Conservation (phyloP, 768 basidiomycete genomes). For the Chalciporus piperatus region DNA sequence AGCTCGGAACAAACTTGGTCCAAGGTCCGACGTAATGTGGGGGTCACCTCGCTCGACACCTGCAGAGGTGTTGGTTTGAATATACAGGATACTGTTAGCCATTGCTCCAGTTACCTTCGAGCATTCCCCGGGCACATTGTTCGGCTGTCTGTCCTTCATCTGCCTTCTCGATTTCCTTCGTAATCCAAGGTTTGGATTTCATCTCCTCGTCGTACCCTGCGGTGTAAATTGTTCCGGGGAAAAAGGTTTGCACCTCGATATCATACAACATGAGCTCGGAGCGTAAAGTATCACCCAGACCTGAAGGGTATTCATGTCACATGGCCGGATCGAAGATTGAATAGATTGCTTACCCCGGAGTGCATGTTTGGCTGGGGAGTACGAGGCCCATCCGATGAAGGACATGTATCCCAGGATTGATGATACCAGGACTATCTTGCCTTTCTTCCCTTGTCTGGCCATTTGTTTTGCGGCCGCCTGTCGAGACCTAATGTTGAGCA, state of each 20-base stretch:
- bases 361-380: constrained; percentile 41
- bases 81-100: no score
- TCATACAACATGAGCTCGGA: constrained; percentile 56
- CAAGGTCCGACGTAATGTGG: constrained; percentile 69
- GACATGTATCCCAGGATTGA: constrained; percentile 69
- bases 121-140: constrained; percentile 10
- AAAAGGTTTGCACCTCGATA: constrained; percentile 35
- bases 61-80: constrained; percentile 33
- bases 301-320: constrained; percentile 32
- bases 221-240: constrained; percentile 72
- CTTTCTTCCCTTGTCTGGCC: constrained; percentile 47
- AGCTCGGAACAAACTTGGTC: constrained; percentile 60
- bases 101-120: no score
- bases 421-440: constrained; percentile 71
- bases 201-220: constrained; percentile 74
- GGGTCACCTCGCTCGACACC: constrained; percentile 63
- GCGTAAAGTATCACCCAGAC: constrained; percentile 75
- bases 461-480: constrained; percentile 66
- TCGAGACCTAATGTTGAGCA: no score
- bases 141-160: constrained; percentile 63
- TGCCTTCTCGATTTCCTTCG: constrained; percentile 65
- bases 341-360: neutral
- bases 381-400: constrained; percentile 70
- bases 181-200: constrained; percentile 66
- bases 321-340: no score